Evolutionary conservation across 1,284 basidiomycete species (phyloP).

Genomic region (Sanghuangporus sanghuang): DNA sequence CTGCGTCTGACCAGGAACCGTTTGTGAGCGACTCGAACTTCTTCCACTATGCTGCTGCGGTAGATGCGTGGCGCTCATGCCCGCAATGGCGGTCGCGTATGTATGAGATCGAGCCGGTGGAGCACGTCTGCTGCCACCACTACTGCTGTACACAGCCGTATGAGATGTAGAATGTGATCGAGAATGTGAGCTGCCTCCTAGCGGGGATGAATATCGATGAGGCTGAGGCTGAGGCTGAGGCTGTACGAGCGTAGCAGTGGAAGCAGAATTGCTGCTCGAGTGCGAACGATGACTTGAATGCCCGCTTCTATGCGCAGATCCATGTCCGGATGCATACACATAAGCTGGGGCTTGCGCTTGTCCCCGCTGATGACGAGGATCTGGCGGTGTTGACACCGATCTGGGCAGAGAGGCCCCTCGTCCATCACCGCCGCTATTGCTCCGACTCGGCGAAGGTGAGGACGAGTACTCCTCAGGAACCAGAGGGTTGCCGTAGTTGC

Average conservation of each 20-base stretch:
- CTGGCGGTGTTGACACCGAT: constrained; percentile 11
- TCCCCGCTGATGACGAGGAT: not conserved
- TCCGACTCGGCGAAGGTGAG: not conserved
- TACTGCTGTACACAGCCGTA: not conserved
- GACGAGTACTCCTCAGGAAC: not conserved
- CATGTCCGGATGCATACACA: not conserved
- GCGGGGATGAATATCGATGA: not conserved
- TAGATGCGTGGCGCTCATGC: not conserved
- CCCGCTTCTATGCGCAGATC: not conserved
- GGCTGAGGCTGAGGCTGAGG: constrained; percentile 1
- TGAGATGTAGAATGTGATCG: constrained; percentile 1
- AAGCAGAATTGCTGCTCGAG: not conserved
- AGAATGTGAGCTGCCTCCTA: not conserved
- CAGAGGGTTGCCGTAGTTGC: constrained; percentile 27
- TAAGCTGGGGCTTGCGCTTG: not conserved
- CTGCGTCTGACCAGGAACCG: not conserved
- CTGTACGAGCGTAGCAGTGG: not conserved
- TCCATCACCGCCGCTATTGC: not conserved
- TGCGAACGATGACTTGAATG: not conserved
- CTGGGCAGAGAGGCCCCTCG: not conserved
- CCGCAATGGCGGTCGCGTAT: not conserved
- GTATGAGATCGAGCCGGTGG: constrained; percentile 11
- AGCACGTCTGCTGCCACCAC: not conserved
- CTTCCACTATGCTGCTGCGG: not conserved
- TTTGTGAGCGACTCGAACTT: not conserved